Evolutionary conservation across 2,329 filamentous ascomycete genomes (phyloP), one percentile per base, ranked within the genome.

Genomic region (Thielaviopsis euricoi): DNA sequence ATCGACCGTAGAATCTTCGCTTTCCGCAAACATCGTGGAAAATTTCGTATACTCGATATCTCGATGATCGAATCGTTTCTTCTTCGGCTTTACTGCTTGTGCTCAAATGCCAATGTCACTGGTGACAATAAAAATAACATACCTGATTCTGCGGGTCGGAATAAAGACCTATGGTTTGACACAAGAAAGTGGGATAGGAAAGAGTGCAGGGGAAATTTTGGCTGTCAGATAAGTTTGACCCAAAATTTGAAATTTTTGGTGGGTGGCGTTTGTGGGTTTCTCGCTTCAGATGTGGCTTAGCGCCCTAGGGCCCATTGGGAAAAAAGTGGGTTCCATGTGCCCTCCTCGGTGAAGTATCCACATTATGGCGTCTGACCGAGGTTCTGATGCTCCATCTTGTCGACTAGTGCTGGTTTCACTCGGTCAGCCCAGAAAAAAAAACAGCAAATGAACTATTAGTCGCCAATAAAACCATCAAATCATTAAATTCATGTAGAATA

Each of bases 91-190:
- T 46, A 59, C 43, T 60, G 19, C 43, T 33, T 51, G 49, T 37
- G 23, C 56, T 53, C 55, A 49, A 50, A 56, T 19, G 43, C 56
- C 19, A 55, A 10, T 49, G 46, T 22, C 21, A 15, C 37, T 48
- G n/a, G 21, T 12, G 21, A 25, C n/a, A 51, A 23, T 26, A n/a
- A n/a, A n/a, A n/a, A 15, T 22, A 26, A 60, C 58, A 55, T 60
- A 60, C 58, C 55, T 60, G 58, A 51, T 58, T 60, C 46, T 58
- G 52, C 56, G 58, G 55, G 55, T 53, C 58, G 52, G 54, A 49
- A 58, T 57, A 58, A 52, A 60, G 55, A 60, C 58, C 51, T 58
- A 55, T 57, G 57, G 50, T 62, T n/a, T 60, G 52, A 60, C 58
- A 58, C 55, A 57, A 55, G 40, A 57, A 55, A 58, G 56, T 55